Conservation (phyloP, 208 protist genomes). For the Wallacemonas collosoma region DNA sequence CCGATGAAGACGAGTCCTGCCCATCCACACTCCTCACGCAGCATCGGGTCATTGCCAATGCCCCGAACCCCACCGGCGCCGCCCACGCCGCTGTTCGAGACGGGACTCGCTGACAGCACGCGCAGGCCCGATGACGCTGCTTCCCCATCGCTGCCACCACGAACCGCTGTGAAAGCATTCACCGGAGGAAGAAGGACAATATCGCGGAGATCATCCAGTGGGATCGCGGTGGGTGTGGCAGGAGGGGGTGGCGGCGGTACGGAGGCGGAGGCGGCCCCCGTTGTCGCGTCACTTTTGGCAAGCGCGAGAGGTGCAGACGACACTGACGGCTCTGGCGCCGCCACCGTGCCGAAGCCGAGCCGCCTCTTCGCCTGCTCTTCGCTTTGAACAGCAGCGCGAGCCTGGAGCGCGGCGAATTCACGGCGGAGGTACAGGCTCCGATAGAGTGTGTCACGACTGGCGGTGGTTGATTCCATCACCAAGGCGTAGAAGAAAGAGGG, state of each 20-base stretch:
- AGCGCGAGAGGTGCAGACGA: neutral
- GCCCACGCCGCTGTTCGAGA: slow-evolving; percentile 8
- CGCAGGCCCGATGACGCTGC: neutral
- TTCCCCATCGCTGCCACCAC: neutral
- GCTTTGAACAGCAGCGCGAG: neutral
- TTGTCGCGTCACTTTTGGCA: neutral
- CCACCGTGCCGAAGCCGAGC: neutral
- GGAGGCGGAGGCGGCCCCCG: neutral
- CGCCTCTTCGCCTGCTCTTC: slow-evolving; percentile 6
- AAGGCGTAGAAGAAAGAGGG: too few species aligned
- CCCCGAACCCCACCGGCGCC: neutral
- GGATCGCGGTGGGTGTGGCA: slow-evolving; percentile 2
- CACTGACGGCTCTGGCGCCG: neutral
- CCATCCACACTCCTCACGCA: slow-evolving; percentile 31
- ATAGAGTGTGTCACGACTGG: slow-evolving; percentile 45
- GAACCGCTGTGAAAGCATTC: neutral
- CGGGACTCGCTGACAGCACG: neutral
- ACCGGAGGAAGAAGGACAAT: slow-evolving; percentile 29
- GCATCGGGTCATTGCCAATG: slow-evolving; percentile 19
- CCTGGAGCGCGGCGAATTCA: slow-evolving; percentile 38
- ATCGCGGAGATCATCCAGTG: slow-evolving; percentile 30
- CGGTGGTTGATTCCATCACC: neutral
- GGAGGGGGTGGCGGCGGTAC: neutral
- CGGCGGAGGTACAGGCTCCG: slow-evolving; percentile 63
- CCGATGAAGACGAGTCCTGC: slow-evolving; percentile 52